Conservation (phyloP, 768 basidiomycete genomes). For the Psilocybe subaeruginosa region DNA sequence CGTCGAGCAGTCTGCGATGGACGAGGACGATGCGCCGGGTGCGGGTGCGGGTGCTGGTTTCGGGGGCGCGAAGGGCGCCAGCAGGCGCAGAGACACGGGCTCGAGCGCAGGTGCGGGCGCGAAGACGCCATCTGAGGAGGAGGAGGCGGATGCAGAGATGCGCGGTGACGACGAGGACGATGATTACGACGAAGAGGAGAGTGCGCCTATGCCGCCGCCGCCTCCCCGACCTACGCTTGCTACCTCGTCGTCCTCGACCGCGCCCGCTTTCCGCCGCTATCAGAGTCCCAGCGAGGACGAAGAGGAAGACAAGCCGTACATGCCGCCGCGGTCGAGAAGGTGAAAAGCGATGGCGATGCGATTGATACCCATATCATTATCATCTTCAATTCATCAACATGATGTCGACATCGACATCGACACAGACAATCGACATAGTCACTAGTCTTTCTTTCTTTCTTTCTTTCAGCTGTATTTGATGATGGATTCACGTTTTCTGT, state of each 20-base stretch:
- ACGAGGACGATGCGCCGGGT: constrained; percentile 14
- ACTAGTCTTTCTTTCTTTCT: too few relatives aligned
- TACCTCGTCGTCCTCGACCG: neutral
- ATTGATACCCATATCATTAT: constrained; percentile 16
- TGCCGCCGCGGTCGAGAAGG: constrained; percentile 42
- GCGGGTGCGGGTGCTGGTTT: constrained; percentile 1
- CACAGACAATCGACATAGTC: too few relatives aligned
- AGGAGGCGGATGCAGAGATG: constrained; percentile 31
- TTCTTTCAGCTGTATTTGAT: too few relatives aligned
- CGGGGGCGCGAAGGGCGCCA: too few relatives aligned
- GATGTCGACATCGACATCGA: too few relatives aligned
- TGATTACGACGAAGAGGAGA: constrained; percentile 22
- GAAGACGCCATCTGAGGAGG: constrained; percentile 17
- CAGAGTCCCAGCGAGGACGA: constrained; percentile 45
- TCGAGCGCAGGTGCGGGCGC: constrained; percentile 18
- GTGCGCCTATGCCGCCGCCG: constrained; percentile 6
- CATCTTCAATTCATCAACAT: neutral
- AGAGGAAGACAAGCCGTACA: constrained; percentile 46
- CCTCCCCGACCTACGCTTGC: neutral
- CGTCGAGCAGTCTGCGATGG: constrained; percentile 33
- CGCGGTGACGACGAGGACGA: constrained; percentile 25
- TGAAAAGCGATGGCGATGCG: constrained; percentile 1
- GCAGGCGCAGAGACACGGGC: neutral
- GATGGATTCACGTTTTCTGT: too few relatives aligned
- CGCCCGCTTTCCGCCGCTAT: constrained; percentile 30